These are phyloP conservation scores for Penicillium sp. DNA, from an alignment of 2,329 filamentous ascomycete genomes.

Conservation along the genomic window DNA sequence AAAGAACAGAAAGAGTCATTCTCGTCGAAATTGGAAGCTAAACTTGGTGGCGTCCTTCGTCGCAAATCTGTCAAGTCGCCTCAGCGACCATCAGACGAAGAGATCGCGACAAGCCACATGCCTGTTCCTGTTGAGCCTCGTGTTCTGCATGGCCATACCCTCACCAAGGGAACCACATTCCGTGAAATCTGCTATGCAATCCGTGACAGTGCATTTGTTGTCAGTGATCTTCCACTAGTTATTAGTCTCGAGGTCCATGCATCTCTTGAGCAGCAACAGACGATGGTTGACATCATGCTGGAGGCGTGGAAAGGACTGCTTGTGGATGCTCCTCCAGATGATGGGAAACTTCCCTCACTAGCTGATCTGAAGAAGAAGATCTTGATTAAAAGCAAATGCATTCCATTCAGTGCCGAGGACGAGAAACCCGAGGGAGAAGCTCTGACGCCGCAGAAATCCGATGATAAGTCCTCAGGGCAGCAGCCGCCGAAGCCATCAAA, in stretches of 20 bases:
- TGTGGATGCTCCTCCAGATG: slow-evolving; percentile 60
- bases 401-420: slow-evolving; percentile 47
- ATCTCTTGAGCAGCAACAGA: slow-evolving; percentile 75
- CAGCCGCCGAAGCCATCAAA: slow-evolving; percentile 50
- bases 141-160: slow-evolving; percentile 82
- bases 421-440: slow-evolving; percentile 23
- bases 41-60: slow-evolving; percentile 22
- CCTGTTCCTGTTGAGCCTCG: slow-evolving; percentile 64
- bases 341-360: slow-evolving; percentile 62
- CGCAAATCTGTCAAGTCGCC: slow-evolving; percentile 19
- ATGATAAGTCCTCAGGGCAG: slow-evolving; percentile 1
- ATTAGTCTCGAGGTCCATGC: slow-evolving; percentile 92
- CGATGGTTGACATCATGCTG: slow-evolving; percentile 93
- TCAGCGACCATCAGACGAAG: not conserved
- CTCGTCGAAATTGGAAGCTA: slow-evolving; percentile 27
- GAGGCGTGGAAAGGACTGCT: slow-evolving; percentile 79
- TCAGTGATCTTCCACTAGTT: slow-evolving; percentile 77
- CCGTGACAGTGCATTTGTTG: slow-evolving; percentile 72
- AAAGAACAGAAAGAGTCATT: slow-evolving; percentile 16
- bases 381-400: slow-evolving; percentile 75
- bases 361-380: slow-evolving; percentile 76
- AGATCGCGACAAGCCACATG: slow-evolving; percentile 4
- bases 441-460: slow-evolving; percentile 6
- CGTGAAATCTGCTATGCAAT: slow-evolving; percentile 82
- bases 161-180: slow-evolving; percentile 84